Evolutionary conservation across 148 eudicot genomes (phyloP).

Genomic region (Polygonum maritimum): DNA sequence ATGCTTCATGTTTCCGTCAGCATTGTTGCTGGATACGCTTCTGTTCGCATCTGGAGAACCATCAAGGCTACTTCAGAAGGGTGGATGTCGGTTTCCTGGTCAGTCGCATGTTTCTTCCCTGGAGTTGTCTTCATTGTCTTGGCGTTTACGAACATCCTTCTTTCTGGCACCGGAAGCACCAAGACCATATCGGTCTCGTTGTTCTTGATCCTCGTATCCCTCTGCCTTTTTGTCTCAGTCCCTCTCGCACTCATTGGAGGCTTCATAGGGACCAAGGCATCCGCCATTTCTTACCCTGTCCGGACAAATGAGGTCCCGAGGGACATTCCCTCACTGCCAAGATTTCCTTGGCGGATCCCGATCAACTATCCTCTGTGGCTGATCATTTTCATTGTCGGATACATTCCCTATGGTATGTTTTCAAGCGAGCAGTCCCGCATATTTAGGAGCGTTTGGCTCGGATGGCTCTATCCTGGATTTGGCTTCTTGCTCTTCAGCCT

Average conservation of each 20-base stretch:
- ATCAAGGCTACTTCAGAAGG: slow-evolving; percentile 44
- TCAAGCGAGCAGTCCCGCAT: slow-evolving; percentile 61
- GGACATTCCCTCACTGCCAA: slow-evolving; percentile 26
- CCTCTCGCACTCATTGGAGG: slow-evolving; percentile 64
- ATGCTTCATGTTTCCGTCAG: slow-evolving; percentile 46
- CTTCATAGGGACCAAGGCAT: slow-evolving; percentile 40
- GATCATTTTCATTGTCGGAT: slow-evolving; percentile 55
- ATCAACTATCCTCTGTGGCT: slow-evolving; percentile 54
- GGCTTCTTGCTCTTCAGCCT: slow-evolving; percentile 51
- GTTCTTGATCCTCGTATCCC: slow-evolving; percentile 38
- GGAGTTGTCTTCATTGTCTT: slow-evolving; percentile 48
- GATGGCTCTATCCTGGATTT: slow-evolving; percentile 54
- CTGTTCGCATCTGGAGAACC: slow-evolving; percentile 46
- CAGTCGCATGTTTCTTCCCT: slow-evolving; percentile 53
- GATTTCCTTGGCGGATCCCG: slow-evolving; percentile 15
- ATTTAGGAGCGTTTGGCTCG: slow-evolving; percentile 57
- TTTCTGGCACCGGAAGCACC: slow-evolving; percentile 61
- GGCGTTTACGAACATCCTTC: slow-evolving; percentile 40
- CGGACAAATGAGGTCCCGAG: slow-evolving; percentile 52
- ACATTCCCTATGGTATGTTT: slow-evolving; percentile 58
- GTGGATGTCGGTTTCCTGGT: slow-evolving; percentile 62
- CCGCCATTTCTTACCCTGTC: slow-evolving; percentile 40
- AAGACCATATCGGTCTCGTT: slow-evolving; percentile 57
- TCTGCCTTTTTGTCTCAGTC: slow-evolving; percentile 59
- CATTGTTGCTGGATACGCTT: slow-evolving; percentile 47